Evolutionary conservation across 129 eudicot genomes (phyloP).

Genomic region (Centella asiatica): DNA sequence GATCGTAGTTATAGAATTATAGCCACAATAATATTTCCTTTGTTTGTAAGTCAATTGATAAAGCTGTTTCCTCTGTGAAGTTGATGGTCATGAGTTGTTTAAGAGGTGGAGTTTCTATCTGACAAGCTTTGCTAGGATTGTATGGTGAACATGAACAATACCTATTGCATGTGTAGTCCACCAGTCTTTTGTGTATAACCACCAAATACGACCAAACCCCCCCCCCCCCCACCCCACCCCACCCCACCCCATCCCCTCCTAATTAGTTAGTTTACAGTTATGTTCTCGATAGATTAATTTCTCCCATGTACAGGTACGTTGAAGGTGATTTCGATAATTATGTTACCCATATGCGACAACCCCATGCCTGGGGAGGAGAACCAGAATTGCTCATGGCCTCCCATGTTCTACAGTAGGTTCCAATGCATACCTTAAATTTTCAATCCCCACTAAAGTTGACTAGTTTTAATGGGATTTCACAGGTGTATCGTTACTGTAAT

Average conservation of each 20-base stretch:
- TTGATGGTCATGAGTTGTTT: not conserved
- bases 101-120: not conserved
- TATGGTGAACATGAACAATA: not conserved
- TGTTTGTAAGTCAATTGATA: not conserved
- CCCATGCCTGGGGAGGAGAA: constrained; percentile 95
- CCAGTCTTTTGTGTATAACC: not conserved
- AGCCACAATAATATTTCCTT: not conserved
- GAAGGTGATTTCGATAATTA: constrained; percentile 75
- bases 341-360: constrained; percentile 50
- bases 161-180: not conserved
- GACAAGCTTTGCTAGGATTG: not conserved
- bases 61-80: not conserved
- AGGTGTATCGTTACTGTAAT: too few relatives aligned
- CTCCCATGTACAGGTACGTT: constrained; percentile 51
- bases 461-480: not conserved
- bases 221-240: too few relatives aligned
- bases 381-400: constrained; percentile 84
- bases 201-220: too few relatives aligned
- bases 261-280: too few relatives aligned
- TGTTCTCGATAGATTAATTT: not conserved
- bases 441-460: not conserved
- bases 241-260: not conserved
- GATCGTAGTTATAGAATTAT: constrained; percentile 8
- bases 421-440: not conserved
- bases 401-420: constrained; percentile 52